Evolutionary conservation across 768 basidiomycete genomes (phyloP).

Genomic region (Lepiota venenata): DNA sequence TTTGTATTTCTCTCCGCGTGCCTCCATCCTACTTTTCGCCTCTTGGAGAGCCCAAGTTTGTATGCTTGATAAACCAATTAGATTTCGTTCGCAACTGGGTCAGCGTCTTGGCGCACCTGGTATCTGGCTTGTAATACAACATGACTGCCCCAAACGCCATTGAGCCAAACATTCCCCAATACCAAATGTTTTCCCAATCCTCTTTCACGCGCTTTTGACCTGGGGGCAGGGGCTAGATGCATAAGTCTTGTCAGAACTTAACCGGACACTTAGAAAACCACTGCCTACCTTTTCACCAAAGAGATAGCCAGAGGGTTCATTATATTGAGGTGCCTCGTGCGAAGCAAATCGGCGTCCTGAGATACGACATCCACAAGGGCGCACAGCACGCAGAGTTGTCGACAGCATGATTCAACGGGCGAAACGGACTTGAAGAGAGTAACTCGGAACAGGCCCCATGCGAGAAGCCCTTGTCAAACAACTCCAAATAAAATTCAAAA

Average conservation of each 20-base stretch:
- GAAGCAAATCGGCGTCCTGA: conserved; percentile 56
- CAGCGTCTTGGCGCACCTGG: conserved; percentile 56
- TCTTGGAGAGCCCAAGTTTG: conserved; percentile 91
- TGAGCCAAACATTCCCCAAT: conserved; percentile 86
- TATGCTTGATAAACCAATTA: conserved; percentile 49
- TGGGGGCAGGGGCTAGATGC: conserved; percentile 61
- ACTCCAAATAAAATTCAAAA: conserved; percentile 13
- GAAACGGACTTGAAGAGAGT: conserved; percentile 7
- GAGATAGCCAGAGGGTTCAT: conserved; percentile 84
- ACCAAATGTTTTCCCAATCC: conserved; percentile 91
- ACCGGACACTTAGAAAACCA: background rate
- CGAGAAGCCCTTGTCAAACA: conserved; percentile 12
- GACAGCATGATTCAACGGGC: conserved; percentile 38
- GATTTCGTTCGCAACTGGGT: background rate
- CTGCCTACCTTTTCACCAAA: conserved; percentile 83
- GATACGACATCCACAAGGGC: conserved; percentile 33
- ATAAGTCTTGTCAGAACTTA: background rate
- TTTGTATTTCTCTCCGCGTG: conserved; percentile 85
- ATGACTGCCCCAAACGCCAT: conserved; percentile 74
- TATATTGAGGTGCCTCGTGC: conserved; percentile 78
- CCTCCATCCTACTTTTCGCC: conserved; percentile 88
- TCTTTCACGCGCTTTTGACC: conserved; percentile 87
- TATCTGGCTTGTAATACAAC: conserved; percentile 92
- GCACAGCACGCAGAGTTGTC: conserved; percentile 45
- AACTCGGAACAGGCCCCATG: conserved; percentile 8